phyloP scores from a whole-genome alignment of 1,284 basidiomycete genomes.

The Vanrija humicola region DNA sequence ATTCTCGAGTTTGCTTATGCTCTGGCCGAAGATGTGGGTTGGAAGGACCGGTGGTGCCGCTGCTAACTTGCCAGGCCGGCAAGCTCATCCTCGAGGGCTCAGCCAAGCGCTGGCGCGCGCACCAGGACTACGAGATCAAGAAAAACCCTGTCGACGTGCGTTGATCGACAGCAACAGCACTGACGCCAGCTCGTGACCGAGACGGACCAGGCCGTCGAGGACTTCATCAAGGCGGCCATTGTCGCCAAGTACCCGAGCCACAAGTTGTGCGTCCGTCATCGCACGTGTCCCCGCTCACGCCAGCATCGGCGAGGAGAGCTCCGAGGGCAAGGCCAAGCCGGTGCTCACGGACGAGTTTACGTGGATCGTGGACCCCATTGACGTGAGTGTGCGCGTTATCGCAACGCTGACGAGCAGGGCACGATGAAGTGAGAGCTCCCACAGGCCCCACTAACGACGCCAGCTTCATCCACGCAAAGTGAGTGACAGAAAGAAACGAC shows the following conservation, averaged over 20 bases:
- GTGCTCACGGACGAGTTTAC: conserved; percentile 66
- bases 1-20: conserved; percentile 24
- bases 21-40: conserved; percentile 21
- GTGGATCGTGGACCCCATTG: conserved; percentile 48
- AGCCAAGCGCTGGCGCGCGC: conserved; percentile 23
- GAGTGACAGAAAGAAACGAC: conserved; percentile 8
- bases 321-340: conserved; percentile 57
- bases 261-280: conserved; percentile 54
- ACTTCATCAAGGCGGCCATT: conserved; percentile 72
- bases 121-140: conserved; percentile 25
- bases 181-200: conserved; percentile 70
- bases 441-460: conserved; percentile 5
- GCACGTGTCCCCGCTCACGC: neutral
- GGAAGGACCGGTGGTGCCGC: too few species aligned
- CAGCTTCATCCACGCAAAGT: conserved; percentile 46
- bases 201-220: conserved; percentile 88
- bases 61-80: conserved; percentile 15
- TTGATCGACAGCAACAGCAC: neutral
- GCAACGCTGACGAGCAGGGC: conserved; percentile 24
- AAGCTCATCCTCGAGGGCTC: conserved; percentile 27
- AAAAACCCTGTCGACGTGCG: conserved; percentile 56
- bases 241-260: conserved; percentile 67
- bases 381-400: conserved; percentile 23
- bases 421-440: conserved; percentile 41
- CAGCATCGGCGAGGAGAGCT: conserved; percentile 80